A percentile compares a stretch with the other conserved stretches of the same genome.
Evolutionary conservation across 495 filamentous ascomycete species (phyloP).

Genomic region (Pyronema omphalodes): DNA sequence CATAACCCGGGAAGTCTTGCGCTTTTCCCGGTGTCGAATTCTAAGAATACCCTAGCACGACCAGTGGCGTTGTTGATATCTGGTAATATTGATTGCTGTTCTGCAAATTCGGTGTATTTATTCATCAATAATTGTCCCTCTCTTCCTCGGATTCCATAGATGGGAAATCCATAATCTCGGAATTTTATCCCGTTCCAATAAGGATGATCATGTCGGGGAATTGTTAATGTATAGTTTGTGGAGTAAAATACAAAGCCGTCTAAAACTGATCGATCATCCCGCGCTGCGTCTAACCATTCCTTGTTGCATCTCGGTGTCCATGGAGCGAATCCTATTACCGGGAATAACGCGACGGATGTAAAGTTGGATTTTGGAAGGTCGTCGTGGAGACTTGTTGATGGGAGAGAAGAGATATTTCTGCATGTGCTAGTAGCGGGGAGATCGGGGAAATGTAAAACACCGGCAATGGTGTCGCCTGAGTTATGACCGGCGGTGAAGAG

Average conservation of each 20-base stretch:
- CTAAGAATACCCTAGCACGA: constrained; percentile 40
- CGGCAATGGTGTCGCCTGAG: constrained; percentile 25
- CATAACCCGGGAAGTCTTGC: constrained; percentile 49
- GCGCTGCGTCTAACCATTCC: constrained; percentile 47
- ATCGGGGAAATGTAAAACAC: constrained; percentile 67
- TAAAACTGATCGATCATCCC: constrained; percentile 29
- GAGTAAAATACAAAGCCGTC: constrained; percentile 61
- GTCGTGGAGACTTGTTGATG: constrained; percentile 40
- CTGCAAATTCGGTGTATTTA: constrained; percentile 56
- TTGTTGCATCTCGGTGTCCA: constrained; percentile 59
- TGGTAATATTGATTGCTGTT: constrained; percentile 39
- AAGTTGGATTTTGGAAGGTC: constrained; percentile 50
- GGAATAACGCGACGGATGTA: constrained; percentile 4
- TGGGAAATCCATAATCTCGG: constrained; percentile 42
- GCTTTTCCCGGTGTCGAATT: constrained; percentile 41
- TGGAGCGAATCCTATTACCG: constrained; percentile 59
- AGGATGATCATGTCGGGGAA: constrained; percentile 39
- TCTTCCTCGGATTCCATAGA: constrained; percentile 63
- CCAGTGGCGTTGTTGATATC: constrained; percentile 27
- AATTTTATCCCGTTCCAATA: constrained; percentile 48
- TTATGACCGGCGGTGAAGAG: constrained; percentile 14
- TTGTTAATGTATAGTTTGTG: constrained; percentile 37
- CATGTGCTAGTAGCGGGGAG: constrained; percentile 40
- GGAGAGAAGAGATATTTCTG: constrained; percentile 39
- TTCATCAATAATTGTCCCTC: constrained; percentile 49